Base-by-base conservation (phyloP, 768 basidiomycete genomes). In the Terana coerulea region DNA sequence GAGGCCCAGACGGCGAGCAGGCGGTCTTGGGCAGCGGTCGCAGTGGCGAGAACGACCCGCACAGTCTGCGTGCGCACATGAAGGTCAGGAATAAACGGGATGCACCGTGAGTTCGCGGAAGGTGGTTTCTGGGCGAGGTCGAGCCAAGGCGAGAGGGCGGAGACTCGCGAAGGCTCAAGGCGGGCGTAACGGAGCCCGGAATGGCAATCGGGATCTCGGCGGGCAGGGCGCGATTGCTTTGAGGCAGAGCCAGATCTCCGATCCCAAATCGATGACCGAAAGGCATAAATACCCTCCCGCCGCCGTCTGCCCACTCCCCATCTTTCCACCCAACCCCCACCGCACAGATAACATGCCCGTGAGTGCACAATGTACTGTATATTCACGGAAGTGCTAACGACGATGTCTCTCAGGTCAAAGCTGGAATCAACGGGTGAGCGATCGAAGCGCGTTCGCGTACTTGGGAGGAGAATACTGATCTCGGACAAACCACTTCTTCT, bases 371-470 rank as follows among this genome's bases (percentile, higher is more conserved):
- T 25, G 21, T 12, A 37, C 5, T 9, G 11, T 11, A 26, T 29
- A 22, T 21, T n/a, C n/a, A n/a, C n/a, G 19, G 17, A 43, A 29
- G 35, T 34, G 51, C 45, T 56, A 5, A 52, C 31, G 17, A 3
- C 22, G n/a, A n/a, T n/a, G 9, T 22, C 29, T 48, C 35, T 28
- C 64, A 75, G 69, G 85, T 92, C 75, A 88, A 91, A 74, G 92
- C 94, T 69, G 94, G 94, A 63, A 97, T 97, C 78, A 97, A 97
- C 75, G 93, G 93, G 91, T 95, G 75, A 60, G 81, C 71, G 53
- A 10, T 14, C 29, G 28, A 39, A n/a, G n/a, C 22, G 39, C 22
- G 26, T 21, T 41, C 4, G 14, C n/a, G 11, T 10, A n/a, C n/a
- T 42, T 25, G 37, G 49, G 45, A 34, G 51, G 7, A n/a, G 15